Conservation (phyloP, 495 filamentous ascomycete genomes). For the Neurospora pannonica region DNA sequence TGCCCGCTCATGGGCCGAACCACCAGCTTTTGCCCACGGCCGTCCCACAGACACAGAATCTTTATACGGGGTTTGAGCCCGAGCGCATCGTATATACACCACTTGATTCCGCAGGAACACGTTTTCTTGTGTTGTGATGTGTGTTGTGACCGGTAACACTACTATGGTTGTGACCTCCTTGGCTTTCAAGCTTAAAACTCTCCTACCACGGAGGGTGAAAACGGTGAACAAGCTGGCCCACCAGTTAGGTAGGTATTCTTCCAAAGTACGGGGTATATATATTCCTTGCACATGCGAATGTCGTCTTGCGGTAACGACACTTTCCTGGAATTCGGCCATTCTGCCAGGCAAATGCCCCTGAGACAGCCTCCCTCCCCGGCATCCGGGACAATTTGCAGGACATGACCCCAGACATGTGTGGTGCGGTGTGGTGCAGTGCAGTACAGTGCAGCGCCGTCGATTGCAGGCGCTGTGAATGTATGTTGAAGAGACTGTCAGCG, state of each 20-base stretch:
- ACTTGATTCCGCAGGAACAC: not conserved
- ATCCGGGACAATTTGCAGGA: not conserved
- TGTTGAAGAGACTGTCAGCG: not conserved
- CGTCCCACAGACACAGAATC: not conserved
- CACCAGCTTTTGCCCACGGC: not conserved
- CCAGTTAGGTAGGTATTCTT: not conserved
- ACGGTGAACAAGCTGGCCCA: not conserved
- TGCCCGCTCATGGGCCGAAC: not conserved
- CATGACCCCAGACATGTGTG: not conserved
- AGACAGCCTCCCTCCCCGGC: not conserved
- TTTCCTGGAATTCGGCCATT: not conserved
- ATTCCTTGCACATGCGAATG: not conserved
- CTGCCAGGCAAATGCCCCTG: not conserved
- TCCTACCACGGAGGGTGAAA: not conserved
- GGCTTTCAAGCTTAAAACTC: not conserved
- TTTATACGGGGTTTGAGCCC: not conserved
- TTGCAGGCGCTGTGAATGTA: not conserved
- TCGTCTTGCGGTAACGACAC: not conserved
- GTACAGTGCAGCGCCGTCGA: not conserved
- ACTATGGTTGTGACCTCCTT: not conserved
- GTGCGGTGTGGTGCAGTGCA: not conserved
- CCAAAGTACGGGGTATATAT: not conserved
- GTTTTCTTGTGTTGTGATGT: not conserved
- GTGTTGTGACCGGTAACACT: not conserved
- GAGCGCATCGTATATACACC: not conserved